Evolutionary conservation across 805 yeast genomes (phyloP).

Genomic region (Cyberlindnera veronae): DNA sequence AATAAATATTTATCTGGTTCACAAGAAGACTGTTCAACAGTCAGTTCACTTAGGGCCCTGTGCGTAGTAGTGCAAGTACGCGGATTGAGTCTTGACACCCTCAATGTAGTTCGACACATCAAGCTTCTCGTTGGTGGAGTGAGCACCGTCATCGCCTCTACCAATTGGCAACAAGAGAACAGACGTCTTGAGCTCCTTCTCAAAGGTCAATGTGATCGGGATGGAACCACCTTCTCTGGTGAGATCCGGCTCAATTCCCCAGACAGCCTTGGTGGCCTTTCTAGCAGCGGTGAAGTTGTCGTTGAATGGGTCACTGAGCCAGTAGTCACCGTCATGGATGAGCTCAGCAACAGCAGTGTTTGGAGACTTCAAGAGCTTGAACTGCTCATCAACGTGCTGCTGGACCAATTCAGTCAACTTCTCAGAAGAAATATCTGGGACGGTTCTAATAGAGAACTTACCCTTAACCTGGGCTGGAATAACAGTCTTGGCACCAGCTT

Average conservation of each 20-base stretch:
- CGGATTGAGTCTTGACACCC: constrained; percentile 91
- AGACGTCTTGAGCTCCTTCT: constrained; percentile 77
- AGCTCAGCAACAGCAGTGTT: constrained; percentile 70
- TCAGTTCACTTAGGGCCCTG: constrained; percentile 9
- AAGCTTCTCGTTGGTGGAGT: constrained; percentile 93
- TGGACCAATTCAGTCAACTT: constrained; percentile 77
- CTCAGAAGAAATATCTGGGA: constrained; percentile 83
- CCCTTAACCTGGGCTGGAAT: constrained; percentile 94
- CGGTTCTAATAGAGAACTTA: constrained; percentile 95
- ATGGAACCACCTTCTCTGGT: constrained; percentile 99
- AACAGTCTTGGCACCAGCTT: constrained; percentile 96
- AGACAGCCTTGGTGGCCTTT: constrained; percentile 89
- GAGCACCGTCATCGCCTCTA: constrained; percentile 99
- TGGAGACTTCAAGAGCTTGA: constrained; percentile 68
- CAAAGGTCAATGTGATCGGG: constrained; percentile 94
- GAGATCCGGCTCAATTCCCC: constrained; percentile 93
- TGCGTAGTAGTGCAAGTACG: constrained; percentile 86
- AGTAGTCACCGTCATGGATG: constrained; percentile 93
- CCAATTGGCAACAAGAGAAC: constrained; percentile 96
- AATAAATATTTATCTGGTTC: too few relatives aligned
- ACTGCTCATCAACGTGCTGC: constrained; percentile 63
- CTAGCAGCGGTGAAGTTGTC: constrained; percentile 91
- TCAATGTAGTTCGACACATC: constrained; percentile 85
- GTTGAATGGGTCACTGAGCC: constrained; percentile 94
- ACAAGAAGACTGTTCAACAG: too few relatives aligned